Base-by-base conservation (phyloP, 352 stramenopile genomes). In the Globisporangium paroecandrum region DNA sequence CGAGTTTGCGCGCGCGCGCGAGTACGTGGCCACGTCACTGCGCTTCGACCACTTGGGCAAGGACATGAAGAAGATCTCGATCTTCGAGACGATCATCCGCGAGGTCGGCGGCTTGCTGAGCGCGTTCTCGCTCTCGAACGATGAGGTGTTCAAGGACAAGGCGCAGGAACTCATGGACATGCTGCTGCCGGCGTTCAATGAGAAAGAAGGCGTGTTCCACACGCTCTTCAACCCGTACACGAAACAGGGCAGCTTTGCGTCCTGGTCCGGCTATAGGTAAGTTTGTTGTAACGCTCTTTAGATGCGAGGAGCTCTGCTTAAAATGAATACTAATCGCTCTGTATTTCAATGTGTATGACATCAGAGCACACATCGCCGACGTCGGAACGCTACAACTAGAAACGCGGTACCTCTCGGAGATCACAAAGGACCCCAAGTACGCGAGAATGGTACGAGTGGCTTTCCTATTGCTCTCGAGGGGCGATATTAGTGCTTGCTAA, bases 61-160 rank as follows among this genome's bases (percentile, higher is more conserved):
- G 22, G 78, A 86, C 71, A 67, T 69, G 29, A 78, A 66, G 57
- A 79, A 66, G 15, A 82, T 99, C 10, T 99, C 93, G 24, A 82
- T 99, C 24, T 99, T 99, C 82, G 98, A 99, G 84, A 99, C 97
- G 1, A 99, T 97, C 51, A 99, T 99, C 85, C 93, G 98, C 25
- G 94, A 95, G 75, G 83, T 99, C 4, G 98, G 97, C 22, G 98
- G 98, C 9, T 81, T 99, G 5, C 83, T 99, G 10, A 94, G 92
- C 41, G 97, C 97, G 0, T 99, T 98, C 76, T 89, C 97, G 68
- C 75, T 99, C 36, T 94, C 94, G 20, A 51, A 69, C 1, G 89
- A 98, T 75, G 64, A 58, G 4, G 69, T 95, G 20, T 98, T 99
- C 76, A 89, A 98, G 58, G 74, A 92, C 13, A 97, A 98, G 66